Evolutionary conservation across 208 protist genomes (phyloP), one percentile per base, ranked within the genome.

Genomic region (Leishmania guyanensis): DNA sequence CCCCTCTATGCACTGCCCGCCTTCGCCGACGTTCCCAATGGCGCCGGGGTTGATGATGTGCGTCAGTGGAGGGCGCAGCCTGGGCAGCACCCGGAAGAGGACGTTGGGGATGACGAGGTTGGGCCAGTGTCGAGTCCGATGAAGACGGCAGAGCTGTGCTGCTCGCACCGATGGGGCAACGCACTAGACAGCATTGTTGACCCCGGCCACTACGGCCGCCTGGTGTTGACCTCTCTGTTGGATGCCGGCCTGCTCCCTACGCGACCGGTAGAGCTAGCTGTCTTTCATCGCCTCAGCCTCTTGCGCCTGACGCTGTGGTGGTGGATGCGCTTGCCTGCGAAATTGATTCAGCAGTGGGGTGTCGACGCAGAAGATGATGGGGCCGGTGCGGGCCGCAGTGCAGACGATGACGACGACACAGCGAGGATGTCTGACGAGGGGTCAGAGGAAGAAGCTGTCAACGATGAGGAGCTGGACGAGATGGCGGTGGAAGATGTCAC

Each of bases 301-400:
- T 83, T 96, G 51, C 90, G 84, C 39, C 82, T 97, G 56, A 65
- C 86, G 71, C 78, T 96, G 75, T 95, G 90, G 89, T 87, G 95
- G 75, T 84, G 94, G 66, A 54, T 93, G 77, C 71, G 80, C 17
- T 79, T 94, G 68, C 92, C 94, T 8, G 71, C 76, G 36, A 46
- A 60, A 29, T 10, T 89, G 51, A 74, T 97, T 10, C 64, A 75
- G 43, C n/a, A 54, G 71, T 97, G 93, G 92, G 84, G 83, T 43
- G 65, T 84, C 5, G 62, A 84, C 53, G 81, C 78, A 20, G 77
- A 73, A 16, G 82, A 70, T 43, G 68, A 84, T 17, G 86, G 79
- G 22, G 82, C 68, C 16, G 81, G 66, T 51, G 80, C 62, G 53
- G 80, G 83, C 62, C 80, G 75, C 0, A 79, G 74, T 33, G 39